phyloP scores from a whole-genome alignment of 192 early-diverging fungal genomes.

The Anaeromyces robustus region DNA sequence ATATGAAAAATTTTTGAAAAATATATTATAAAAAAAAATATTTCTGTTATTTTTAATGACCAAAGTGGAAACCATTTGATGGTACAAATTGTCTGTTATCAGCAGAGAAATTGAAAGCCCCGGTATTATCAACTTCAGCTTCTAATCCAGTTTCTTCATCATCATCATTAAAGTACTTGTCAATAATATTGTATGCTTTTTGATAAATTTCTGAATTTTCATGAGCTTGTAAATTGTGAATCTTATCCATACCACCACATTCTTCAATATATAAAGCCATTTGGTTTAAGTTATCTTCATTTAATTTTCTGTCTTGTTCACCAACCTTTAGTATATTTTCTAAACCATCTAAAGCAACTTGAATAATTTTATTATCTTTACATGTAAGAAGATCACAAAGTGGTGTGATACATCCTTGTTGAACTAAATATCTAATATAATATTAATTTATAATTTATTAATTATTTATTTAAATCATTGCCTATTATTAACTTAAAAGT shows the following conservation, averaged over 20 bases:
- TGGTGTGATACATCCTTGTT: constrained; percentile 85
- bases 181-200: constrained; percentile 89
- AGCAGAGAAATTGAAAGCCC: neutral
- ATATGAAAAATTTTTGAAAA: too few species aligned
- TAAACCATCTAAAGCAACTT: constrained; percentile 91
- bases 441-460: too few species aligned
- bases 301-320: constrained; percentile 53
- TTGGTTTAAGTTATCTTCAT: constrained; percentile 51
- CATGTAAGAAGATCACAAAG: constrained; percentile 80
- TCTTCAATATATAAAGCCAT: constrained; percentile 86
- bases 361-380: constrained; percentile 90
- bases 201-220: constrained; percentile 92
- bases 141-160: neutral
- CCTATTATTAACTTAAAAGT: neutral
- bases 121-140: neutral
- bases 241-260: constrained; percentile 86
- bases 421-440: constrained; percentile 49
- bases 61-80: neutral
- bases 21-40: too few species aligned
- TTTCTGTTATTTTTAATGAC: neutral
- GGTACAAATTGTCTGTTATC: neutral
- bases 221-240: constrained; percentile 86
- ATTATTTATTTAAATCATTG: too few species aligned
- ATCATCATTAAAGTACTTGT: constrained; percentile 27
- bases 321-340: constrained; percentile 98